Evolutionary conservation across 1,284 basidiomycete genomes (phyloP), one percentile per base, ranked within the genome.

Genomic region (Xerocomus amazonicus): DNA sequence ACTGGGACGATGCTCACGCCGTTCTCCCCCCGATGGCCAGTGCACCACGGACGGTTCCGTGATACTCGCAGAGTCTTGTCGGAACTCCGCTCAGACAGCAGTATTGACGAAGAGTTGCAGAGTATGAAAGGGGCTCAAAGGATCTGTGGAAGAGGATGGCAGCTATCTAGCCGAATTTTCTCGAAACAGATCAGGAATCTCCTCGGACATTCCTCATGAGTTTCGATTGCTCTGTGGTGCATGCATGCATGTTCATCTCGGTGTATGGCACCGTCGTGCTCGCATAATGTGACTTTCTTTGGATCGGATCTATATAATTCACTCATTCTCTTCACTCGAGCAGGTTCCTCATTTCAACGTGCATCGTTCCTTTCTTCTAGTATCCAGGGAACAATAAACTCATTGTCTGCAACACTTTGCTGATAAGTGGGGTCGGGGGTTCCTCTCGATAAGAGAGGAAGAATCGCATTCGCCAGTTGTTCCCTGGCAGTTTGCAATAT

Each of bases 351-450:
- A 5, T 71, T 70, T 0, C 66, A 66, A 34, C 70, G 71, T 33
- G 71, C 76, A 7, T 72, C 76, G 0, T 79, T 80, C 61, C 65
- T 80, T 26, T 77, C 78, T 0, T 76, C 76, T 7, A 79, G 77
- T 8, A 69, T 80, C 9, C 76, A 76, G 3, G 79, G 77, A n/a
- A n/a, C n/a, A n/a, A n/a, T n/a, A n/a, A n/a, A 34, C 65, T 80
- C 38, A 59, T 78, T 23, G 19, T 23, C 4, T 23, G 19, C 75
- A 74, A 51, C 54, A 71, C 34, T 73, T 66, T 49, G 68, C 72
- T 14, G 76, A 79, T 49, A 70, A 65, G 51, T 77, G 75, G 70
- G 72, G 72, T 0, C 69, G 79, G 16, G 72, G 69, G n/a, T 62
- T 72, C 1, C 68, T 75, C 5, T 68, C 71, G 58, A 72, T 80